Evolutionary conservation across 441 rosid genomes (phyloP).

Genomic region (Syzygium syzygioides): DNA sequence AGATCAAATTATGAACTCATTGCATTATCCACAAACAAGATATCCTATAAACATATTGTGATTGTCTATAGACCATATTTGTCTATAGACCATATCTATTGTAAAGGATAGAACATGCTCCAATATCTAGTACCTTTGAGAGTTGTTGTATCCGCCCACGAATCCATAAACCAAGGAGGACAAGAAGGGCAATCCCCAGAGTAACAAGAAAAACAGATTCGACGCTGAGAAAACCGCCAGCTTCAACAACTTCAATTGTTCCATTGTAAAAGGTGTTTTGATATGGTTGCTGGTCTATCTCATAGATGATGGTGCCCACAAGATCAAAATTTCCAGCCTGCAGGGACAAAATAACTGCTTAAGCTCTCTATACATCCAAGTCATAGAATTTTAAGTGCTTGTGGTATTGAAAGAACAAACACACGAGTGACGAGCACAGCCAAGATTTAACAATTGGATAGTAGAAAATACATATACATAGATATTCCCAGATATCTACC

Average conservation of each 20-base stretch:
- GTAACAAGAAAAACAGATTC: constrained; percentile 90
- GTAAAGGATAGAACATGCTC: neutral
- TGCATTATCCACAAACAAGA: neutral
- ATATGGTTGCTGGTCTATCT: constrained; percentile 70
- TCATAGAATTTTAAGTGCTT: neutral
- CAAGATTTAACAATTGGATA: neutral
- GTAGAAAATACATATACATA: neutral
- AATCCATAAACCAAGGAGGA: constrained; percentile 77
- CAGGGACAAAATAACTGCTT: neutral
- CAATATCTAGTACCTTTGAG: constrained; percentile 57
- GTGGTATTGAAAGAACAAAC: neutral
- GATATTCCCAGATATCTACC: constrained; percentile 33
- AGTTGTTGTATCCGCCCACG: constrained; percentile 77
- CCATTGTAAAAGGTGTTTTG: constrained; percentile 86
- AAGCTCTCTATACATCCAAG: neutral
- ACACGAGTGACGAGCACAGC: neutral
- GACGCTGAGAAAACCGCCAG: constrained; percentile 72
- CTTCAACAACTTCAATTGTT: constrained; percentile 88
- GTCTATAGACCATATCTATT: neutral
- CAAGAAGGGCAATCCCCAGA: constrained; percentile 80
- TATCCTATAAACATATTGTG: neutral
- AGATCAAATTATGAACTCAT: neutral
- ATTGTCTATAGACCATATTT: neutral
- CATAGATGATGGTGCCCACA: constrained; percentile 79
- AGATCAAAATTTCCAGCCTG: constrained; percentile 98